Conservation (phyloP, 495 filamentous ascomycete species). For the Aspergillus affinis region DNA sequence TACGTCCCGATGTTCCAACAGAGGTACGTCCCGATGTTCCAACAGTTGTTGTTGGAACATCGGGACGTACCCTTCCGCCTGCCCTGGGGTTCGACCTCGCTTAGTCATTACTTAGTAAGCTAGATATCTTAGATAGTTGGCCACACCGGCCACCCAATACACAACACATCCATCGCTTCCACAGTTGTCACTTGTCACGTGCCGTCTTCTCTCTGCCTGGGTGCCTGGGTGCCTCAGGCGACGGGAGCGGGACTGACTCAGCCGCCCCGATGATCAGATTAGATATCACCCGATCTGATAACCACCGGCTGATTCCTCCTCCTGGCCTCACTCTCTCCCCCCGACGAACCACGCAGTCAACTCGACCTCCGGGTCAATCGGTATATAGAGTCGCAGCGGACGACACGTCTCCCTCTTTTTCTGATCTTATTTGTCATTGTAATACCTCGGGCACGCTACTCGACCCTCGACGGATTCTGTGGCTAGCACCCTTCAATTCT, state of each 20-base stretch:
- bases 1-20: no score
- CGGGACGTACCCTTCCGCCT: no score
- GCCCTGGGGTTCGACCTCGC: no score
- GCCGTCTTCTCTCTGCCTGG: not conserved
- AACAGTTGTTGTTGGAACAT: no score
- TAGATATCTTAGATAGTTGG: no score
- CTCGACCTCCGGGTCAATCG: not conserved
- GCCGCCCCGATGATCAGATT: not conserved
- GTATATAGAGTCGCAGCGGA: not conserved
- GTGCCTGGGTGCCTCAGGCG: not conserved
- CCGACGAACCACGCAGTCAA: not conserved
- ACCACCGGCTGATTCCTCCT: not conserved
- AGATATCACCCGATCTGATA: not conserved
- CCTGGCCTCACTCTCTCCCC: not conserved
- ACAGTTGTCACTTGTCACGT: no score
- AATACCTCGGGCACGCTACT: not conserved
- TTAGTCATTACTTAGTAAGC: no score
- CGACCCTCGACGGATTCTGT: not conserved
- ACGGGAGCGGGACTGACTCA: not conserved
- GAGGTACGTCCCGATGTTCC: no score
- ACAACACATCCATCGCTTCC: no score
- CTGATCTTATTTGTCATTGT: no score
- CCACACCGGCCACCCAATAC: no score
- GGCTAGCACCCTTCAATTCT: not conserved
- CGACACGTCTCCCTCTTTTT: not conserved